phyloP scores from a whole-genome alignment of 164 flowering plant genomes.

The Piper longum region DNA sequence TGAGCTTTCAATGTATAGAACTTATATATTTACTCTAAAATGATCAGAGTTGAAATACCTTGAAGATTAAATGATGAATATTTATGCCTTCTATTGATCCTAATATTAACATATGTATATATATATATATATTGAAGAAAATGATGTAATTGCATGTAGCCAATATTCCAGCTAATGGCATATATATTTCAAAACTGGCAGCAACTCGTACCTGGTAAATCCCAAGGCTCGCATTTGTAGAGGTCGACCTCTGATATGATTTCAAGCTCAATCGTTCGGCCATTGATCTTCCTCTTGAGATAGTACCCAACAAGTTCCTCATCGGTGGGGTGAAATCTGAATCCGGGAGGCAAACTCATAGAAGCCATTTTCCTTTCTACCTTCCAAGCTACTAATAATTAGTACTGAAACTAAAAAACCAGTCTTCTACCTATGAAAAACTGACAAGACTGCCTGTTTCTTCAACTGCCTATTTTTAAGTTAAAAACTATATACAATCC shows the following conservation, averaged over 20 bases:
- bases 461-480: not conserved
- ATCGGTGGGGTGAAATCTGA: conserved; percentile 27
- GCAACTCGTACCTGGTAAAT: conserved; percentile 12
- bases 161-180: not conserved
- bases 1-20: too few relatives aligned
- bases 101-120: too few relatives aligned
- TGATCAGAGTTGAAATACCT: too few relatives aligned
- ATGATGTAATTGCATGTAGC: too few relatives aligned
- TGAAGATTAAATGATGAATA: too few relatives aligned
- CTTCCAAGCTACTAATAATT: not conserved
- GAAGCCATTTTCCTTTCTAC: conserved; percentile 17
- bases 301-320: conserved; percentile 27
- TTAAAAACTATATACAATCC: too few relatives aligned
- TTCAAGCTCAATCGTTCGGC: conserved; percentile 22
- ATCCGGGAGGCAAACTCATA: conserved; percentile 22
- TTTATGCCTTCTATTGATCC: too few relatives aligned
- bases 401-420: not conserved
- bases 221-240: conserved; percentile 26
- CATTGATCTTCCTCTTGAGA: conserved; percentile 23
- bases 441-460: not conserved
- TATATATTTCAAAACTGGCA: not conserved
- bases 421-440: not conserved
- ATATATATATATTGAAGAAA: too few relatives aligned
- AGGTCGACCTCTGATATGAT: conserved; percentile 28
- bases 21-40: too few relatives aligned